Percentiles rank a stretch among this genome's conserved stretches.
phyloP scores from a whole-genome alignment of 2,329 filamentous ascomycete species.

The Colletotrichum scovillei region DNA sequence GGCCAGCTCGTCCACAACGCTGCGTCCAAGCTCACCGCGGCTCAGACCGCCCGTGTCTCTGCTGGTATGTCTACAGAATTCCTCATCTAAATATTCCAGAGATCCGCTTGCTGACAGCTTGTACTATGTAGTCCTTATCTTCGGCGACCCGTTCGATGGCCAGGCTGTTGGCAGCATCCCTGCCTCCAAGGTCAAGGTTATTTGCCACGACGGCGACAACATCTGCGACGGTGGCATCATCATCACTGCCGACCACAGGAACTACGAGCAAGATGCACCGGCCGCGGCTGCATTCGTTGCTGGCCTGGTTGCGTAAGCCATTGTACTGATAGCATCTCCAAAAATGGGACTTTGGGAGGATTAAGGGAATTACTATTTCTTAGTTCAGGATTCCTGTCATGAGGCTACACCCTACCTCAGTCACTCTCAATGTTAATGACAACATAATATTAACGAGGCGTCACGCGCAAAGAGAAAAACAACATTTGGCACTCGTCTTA shows the following conservation, averaged over 20 bases:
- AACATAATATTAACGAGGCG: not conserved
- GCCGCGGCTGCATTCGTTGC: conserved; percentile 44
- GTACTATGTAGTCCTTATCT: conserved; percentile 35
- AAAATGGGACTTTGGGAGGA: not conserved
- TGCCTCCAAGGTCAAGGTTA: conserved; percentile 36
- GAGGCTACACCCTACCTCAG: no score
- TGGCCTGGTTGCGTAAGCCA: conserved; percentile 19
- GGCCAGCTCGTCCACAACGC: conserved; percentile 56
- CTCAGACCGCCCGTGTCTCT: conserved; percentile 42
- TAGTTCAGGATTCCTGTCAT: not conserved
- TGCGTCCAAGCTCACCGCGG: conserved; percentile 51
- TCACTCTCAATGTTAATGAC: not conserved
- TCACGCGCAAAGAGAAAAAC: not conserved
- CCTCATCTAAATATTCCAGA: rapidly evolving
- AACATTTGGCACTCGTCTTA: not conserved
- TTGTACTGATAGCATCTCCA: not conserved
- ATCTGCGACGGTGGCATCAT: conserved; percentile 44
- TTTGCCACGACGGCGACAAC: conserved; percentile 47
- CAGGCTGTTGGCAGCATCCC: conserved; percentile 15
- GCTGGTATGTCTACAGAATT: conserved; percentile 35
- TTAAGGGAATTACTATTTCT: not conserved
- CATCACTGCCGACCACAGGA: conserved; percentile 42
- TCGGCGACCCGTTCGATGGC: conserved; percentile 34
- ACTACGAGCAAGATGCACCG: conserved; percentile 43
- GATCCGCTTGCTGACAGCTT: not conserved